These are phyloP conservation scores for Pichia eremophila DNA, from an alignment of 805 yeast genomes.

Conservation along the genomic window DNA sequence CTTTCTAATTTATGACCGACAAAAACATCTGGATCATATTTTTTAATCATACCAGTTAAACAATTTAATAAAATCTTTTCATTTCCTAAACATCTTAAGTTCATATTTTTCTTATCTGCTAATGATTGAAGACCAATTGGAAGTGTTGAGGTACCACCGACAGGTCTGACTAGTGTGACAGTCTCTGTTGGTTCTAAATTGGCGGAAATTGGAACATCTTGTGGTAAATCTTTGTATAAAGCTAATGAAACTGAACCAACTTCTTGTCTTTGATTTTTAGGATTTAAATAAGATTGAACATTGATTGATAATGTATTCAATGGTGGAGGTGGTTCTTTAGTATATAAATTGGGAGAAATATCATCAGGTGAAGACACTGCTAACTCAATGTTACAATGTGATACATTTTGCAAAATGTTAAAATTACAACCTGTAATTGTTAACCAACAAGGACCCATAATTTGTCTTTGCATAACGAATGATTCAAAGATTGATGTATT, in stretches of 20 bases:
- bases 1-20: slow-evolving; percentile 82
- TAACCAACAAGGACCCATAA: slow-evolving; percentile 98
- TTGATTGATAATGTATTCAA: slow-evolving; percentile 67
- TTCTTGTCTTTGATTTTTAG: slow-evolving; percentile 72
- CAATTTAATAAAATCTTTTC: slow-evolving; percentile 70
- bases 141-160: slow-evolving; percentile 46
- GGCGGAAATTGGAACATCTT: slow-evolving; percentile 66
- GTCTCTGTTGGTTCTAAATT: slow-evolving; percentile 49
- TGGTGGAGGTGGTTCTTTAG: slow-evolving; percentile 45
- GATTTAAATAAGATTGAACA: slow-evolving; percentile 72
- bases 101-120: slow-evolving; percentile 45
- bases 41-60: slow-evolving; percentile 60
- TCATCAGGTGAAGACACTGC: slow-evolving; percentile 40
- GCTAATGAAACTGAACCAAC: slow-evolving; percentile 76
- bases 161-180: slow-evolving; percentile 74
- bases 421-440: slow-evolving; percentile 60
- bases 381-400: slow-evolving; percentile 78
- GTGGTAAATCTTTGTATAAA: slow-evolving; percentile 57
- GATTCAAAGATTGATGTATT: slow-evolving; percentile 69
- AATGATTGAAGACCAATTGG: slow-evolving; percentile 69
- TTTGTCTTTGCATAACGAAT: slow-evolving; percentile 68
- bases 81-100: slow-evolving; percentile 51
- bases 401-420: slow-evolving; percentile 45
- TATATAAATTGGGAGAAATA: slow-evolving; percentile 36
- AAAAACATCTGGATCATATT: slow-evolving; percentile 83